Base-by-base conservation (phyloP, 306 rosid species). In the Alnus rubra region DNA sequence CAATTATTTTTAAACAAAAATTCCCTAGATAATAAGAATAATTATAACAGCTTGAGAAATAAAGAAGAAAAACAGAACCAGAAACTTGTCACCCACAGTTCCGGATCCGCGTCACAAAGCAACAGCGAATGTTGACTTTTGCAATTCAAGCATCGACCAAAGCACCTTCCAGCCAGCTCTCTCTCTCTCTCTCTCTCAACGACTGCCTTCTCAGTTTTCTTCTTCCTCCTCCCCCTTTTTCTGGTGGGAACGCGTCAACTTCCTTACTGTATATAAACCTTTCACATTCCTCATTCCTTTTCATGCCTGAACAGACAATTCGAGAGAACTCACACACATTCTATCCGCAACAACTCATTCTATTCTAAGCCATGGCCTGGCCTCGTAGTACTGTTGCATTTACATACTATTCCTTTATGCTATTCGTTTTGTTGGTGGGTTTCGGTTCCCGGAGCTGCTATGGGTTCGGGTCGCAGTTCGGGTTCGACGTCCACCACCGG, bases 401-500 rank as follows among this genome's bases (percentile, higher is more conserved):
- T 23, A 2, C 35, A 1, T 7, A 7, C 18, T 53, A 14, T 59
- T 16, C 23, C 3, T 71, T 47, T 63, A 28, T 73, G 7, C 55
- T 52, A 3, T 7, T 67, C 14, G 30, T 81, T n/a, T 39, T 84
- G 45, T 18, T 80, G 2, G 53, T 84, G 87, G 56, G 53, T 49
- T 80, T 67, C 72, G 80, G 71, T 80, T 77, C 71, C 54, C 74
- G 60, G 7, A 79, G 75, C 7, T 85, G 89, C 37, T 5, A 67
- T 7, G 91, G 85, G 35, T 83, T 76, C 0, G 86, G 81, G 35
- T 59, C 92, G 0, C 39, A n/a, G 10, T 90, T 90, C 54, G 90
- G 86, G 31, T 91, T 91, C 50, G 92, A 82, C 73, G 73, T 94
- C 52, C 95, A 91, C 81, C 97, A 94, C 82, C 80, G 90, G 5